Evolutionary conservation across 1,284 basidiomycete species (phyloP), one percentile per base, ranked within the genome.

Genomic region (Marasmius sp.): DNA sequence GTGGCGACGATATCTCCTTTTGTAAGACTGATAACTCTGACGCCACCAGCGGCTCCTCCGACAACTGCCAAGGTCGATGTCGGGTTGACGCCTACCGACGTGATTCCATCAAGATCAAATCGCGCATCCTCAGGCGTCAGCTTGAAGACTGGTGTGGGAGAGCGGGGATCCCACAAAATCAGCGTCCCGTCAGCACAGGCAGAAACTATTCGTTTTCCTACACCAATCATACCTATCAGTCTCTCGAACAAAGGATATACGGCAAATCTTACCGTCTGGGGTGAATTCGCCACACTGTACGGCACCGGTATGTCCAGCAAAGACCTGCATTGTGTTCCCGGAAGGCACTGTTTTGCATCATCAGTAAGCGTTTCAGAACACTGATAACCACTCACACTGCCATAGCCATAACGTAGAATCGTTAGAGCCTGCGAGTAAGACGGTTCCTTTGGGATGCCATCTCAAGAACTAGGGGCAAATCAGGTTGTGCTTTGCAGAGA

Each of bases 341-440:
- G 89, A 92, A 3, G 97, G 97, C 50, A 99, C 95, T 96, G 72
- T n/a, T 41, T 74, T 9, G 51, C 20, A 6, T 14, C n/a, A 58
- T 51, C 34, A 61, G 39, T 2, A 38, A 38, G 27, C 34, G 34
- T 50, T 39, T 41, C n/a, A 16, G 38, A 56, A 43, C 64, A 55
- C 61, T 57, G 65, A 36, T 14, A 52, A 48, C 51, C 38, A 72
- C 85, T 67, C 74, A 96, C 95, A 78, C 79, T 97, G 93, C 96
- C 96, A 99, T 70, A 99, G 81, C 97, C 97, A 99, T n/a, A 97
- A 88, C 4, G 93, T 97, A 4, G 92, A 86, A 75, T 99, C 97
- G 66, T 97, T 94, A 18, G 93, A 92, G 41, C 97, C 97, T 0
- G 94, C 95, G 3, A 97, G 84, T 0, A 99, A 82, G 3, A 98